phyloP scores from a whole-genome alignment of 495 filamentous ascomycete genomes.

The Podospora conica region DNA sequence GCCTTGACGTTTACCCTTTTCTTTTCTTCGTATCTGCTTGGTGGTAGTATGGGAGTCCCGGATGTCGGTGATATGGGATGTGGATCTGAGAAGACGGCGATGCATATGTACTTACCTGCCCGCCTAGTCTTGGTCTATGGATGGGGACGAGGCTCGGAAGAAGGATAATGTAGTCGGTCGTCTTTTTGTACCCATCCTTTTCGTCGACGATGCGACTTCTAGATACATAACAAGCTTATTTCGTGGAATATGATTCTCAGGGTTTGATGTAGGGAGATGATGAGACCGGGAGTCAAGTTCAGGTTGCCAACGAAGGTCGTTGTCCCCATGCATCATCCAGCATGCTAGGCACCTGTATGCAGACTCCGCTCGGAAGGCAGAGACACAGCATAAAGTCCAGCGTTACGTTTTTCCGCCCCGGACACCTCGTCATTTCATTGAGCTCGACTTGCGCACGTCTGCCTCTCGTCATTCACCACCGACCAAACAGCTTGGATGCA shows the following conservation, averaged over 20 bases:
- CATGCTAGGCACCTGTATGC: background rate
- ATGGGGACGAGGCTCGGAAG: background rate
- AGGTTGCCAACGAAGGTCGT: background rate
- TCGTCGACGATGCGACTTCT: background rate
- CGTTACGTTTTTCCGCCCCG: background rate
- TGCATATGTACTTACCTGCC: background rate
- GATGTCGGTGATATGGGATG: background rate
- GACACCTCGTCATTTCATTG: background rate
- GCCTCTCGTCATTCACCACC: background rate
- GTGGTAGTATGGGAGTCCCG: background rate
- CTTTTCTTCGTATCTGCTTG: slow-evolving; percentile 1
- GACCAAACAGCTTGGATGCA: background rate
- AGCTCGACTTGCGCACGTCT: background rate
- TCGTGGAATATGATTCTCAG: background rate
- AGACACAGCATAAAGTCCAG: background rate
- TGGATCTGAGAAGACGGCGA: background rate
- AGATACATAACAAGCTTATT: background rate
- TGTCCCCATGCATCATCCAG: background rate
- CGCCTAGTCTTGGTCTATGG: background rate
- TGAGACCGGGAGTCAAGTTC: background rate
- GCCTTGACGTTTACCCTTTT: background rate
- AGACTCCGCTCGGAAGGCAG: background rate
- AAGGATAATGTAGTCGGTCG: background rate
- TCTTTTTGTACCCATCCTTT: background rate
- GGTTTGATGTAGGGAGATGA: background rate